These are phyloP conservation scores for Pilobolus umbonatus DNA, from an alignment of 192 early-diverging fungal genomes.

Conservation along the genomic window DNA sequence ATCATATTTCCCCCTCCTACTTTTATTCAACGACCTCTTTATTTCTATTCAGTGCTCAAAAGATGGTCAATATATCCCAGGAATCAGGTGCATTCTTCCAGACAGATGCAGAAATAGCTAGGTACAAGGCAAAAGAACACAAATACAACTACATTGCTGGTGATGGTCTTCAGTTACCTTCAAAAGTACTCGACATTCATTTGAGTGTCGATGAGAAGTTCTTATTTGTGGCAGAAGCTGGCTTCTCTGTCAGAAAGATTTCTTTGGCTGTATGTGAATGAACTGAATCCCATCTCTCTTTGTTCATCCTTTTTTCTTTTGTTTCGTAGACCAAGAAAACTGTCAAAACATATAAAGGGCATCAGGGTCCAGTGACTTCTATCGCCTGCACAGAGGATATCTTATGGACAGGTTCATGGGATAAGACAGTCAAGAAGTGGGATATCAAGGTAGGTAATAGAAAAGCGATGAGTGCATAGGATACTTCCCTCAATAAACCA, in stretches of 20 bases:
- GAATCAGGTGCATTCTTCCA: slow-evolving; percentile 71
- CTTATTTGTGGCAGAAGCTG: slow-evolving; percentile 68
- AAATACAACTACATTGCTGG: slow-evolving; percentile 60
- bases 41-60: neutral
- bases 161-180: slow-evolving; percentile 51
- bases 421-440: slow-evolving; percentile 86
- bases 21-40: neutral
- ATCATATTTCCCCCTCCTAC: too few species aligned
- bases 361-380: slow-evolving; percentile 68
- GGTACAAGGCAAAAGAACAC: slow-evolving; percentile 41
- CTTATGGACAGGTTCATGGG: slow-evolving; percentile 92
- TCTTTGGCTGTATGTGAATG: slow-evolving; percentile 37
- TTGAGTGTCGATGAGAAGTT: slow-evolving; percentile 35
- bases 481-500: neutral
- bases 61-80: slow-evolving; percentile 51
- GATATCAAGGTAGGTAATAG: slow-evolving; percentile 52
- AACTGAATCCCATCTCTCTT: neutral
- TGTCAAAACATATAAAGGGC: slow-evolving; percentile 53
- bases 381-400: slow-evolving; percentile 51
- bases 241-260: slow-evolving; percentile 61
- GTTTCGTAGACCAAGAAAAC: slow-evolving; percentile 46
- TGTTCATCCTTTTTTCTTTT: neutral
- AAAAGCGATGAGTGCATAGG: neutral
- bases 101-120: slow-evolving; percentile 60
- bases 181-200: slow-evolving; percentile 59